Conservation (phyloP, 1,284 basidiomycete genomes). For the Cryptococcus sp. region DNA sequence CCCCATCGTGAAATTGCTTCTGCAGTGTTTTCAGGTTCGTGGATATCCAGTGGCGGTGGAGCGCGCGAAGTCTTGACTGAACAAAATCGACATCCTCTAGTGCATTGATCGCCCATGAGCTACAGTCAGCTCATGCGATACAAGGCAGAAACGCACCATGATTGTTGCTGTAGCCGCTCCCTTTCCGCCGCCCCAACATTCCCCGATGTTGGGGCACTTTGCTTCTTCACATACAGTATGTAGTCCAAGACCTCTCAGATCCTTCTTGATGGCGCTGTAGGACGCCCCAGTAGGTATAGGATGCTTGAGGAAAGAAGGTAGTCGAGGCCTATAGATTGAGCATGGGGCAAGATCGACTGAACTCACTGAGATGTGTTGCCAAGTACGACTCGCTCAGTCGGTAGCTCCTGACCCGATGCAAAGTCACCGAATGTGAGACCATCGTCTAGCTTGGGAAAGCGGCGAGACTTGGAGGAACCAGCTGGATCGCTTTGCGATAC, state of each 20-base stretch:
- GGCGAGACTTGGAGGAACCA: constrained; percentile 6
- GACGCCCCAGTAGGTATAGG: constrained; percentile 84
- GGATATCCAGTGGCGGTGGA: constrained; percentile 87
- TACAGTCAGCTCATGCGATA: constrained; percentile 36
- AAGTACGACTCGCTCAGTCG: constrained; percentile 62
- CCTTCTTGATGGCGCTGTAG: constrained; percentile 90
- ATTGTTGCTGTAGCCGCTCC: constrained; percentile 95
- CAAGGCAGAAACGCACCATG: constrained; percentile 62
- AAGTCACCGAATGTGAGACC: constrained; percentile 85
- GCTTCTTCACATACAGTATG: constrained; percentile 99
- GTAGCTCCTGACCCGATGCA: constrained; percentile 57
- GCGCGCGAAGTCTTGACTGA: constrained; percentile 89
- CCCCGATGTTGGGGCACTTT: constrained; percentile 97
- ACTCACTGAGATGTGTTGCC: constrained; percentile 72
- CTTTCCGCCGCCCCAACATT: constrained; percentile 95
- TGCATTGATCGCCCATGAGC: constrained; percentile 99
- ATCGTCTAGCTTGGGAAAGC: constrained; percentile 55
- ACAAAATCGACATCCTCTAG: constrained; percentile 95
- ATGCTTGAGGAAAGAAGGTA: constrained; percentile 90
- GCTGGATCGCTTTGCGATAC: constrained; percentile 1
- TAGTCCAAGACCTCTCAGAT: constrained; percentile 82
- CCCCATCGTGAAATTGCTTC: constrained; percentile 99
- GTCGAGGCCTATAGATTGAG: constrained; percentile 63
- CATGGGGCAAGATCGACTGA: neutral
- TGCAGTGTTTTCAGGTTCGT: constrained; percentile 97